Evolutionary conservation across 2,329 filamentous ascomycete species (phyloP).

Genomic region (Trichoderma hamatum): DNA sequence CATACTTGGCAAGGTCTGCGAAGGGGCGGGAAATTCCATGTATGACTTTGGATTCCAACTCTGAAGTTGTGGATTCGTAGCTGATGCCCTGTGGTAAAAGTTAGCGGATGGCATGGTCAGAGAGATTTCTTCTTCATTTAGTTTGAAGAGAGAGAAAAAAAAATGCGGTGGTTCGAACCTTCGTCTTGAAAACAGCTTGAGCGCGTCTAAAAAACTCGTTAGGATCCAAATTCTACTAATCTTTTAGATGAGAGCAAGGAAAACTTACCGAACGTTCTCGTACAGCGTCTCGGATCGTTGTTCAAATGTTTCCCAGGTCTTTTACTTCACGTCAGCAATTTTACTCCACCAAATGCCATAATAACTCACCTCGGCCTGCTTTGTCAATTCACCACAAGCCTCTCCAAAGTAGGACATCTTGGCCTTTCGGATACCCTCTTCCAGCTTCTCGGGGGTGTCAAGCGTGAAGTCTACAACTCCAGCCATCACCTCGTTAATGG

Average conservation of each 20-base stretch:
- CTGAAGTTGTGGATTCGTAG: slow-evolving; percentile 19
- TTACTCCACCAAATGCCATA: not conserved
- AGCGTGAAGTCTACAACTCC: slow-evolving; percentile 21
- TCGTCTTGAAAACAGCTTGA: slow-evolving; percentile 21
- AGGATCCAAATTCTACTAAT: not conserved
- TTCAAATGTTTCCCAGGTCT: slow-evolving; percentile 23
- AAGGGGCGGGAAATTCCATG: slow-evolving; percentile 17
- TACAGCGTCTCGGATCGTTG: slow-evolving; percentile 12
- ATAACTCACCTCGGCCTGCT: slow-evolving; percentile 16
- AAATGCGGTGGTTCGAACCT: not conserved
- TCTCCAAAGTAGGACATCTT: slow-evolving; percentile 22
- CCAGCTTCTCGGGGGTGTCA: slow-evolving; percentile 18
- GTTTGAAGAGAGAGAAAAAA: not conserved
- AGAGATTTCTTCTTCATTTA: not conserved
- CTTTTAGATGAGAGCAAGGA: not conserved
- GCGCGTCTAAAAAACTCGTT: slow-evolving; percentile 3
- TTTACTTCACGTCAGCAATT: slow-evolving; percentile 1
- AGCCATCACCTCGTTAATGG: slow-evolving; percentile 15
- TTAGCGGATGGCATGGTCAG: not conserved
- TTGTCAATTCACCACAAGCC: slow-evolving; percentile 18
- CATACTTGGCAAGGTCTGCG: slow-evolving; percentile 25
- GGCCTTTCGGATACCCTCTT: slow-evolving; percentile 15
- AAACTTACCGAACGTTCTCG: slow-evolving; percentile 20
- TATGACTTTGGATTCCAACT: slow-evolving; percentile 26
- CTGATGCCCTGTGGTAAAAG: slow-evolving; percentile 12